Evolutionary conservation across 2,329 filamentous ascomycete genomes (phyloP), one percentile per base, ranked within the genome.

Genomic region (Neopestalotiopsis rosae): DNA sequence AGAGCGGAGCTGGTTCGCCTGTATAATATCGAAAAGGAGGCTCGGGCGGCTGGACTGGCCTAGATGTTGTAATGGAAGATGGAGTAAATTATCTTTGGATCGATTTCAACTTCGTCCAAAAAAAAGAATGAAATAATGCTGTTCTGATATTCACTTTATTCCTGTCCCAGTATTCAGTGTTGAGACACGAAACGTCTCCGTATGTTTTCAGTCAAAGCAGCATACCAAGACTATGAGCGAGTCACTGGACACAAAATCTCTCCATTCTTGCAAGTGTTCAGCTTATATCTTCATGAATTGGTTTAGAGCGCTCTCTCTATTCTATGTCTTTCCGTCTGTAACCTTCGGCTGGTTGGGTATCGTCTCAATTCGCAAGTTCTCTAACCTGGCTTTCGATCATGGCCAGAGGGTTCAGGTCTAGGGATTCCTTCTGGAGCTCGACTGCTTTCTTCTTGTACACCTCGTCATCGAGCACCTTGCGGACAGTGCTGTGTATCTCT

Each of bases 401-500:
- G 13, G 65, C 52, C 30, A 67, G 24, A 9, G 52, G 42, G 45
- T 67, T 34, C n/a, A 67, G 24, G n/a, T 59, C 52, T 32, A 30
- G 7, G 1, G 32, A 49, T 32, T 67, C 65, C 65, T 61, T 45
- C 42, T 59, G 52, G 12, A 67, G n/a, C 32, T 30, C 65, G 17
- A 67, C n/a, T 13, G 65, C 65, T 32, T 24, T 24, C 17, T 67
- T 40, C 65, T 67, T 61, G 56, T 40, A 61, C 3, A 20, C 38
- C 10, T 13, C n/a, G 14, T 66, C 10, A 40, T 61, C 56, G 10
- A 67, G 20, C 4, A 67, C 57, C n/a, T 17, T 30, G 12, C 40
- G 17, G 14, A 67, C 57, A n/a, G 34, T 38, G 6, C 30, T 32
- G 28, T 20, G 30, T 6, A 59, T 56, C 17, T 67, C 59, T 17